Conservation (phyloP, 345 rosid species). For the Aquilaria yunnanensis region DNA sequence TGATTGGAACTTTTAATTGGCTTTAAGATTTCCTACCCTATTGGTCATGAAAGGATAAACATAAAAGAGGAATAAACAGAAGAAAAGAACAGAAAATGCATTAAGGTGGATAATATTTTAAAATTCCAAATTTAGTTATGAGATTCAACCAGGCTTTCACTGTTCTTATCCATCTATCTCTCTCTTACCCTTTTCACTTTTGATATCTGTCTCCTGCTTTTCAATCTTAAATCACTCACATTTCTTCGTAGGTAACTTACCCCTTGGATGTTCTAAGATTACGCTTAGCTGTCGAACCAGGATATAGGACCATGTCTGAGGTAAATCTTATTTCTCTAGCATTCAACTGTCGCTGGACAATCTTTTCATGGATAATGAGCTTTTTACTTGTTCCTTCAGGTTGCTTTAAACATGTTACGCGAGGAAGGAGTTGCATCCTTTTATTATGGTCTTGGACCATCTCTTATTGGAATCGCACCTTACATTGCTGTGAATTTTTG, state of each 20-base stretch:
- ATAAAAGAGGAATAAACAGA: no score
- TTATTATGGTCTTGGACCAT: conserved; percentile 84
- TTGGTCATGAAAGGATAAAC: no score
- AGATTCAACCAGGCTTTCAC: neutral
- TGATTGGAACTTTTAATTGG: neutral
- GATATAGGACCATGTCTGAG: conserved; percentile 72
- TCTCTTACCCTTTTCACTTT: no score
- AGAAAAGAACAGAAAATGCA: no score
- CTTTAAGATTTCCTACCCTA: no score
- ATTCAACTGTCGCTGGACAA: neutral
- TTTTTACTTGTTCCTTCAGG: conserved; percentile 30
- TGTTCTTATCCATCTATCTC: conserved; percentile 1
- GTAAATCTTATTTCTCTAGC: conserved; percentile 13
- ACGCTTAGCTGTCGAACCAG: conserved; percentile 91
- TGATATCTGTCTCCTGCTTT: no score
- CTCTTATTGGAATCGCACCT: conserved; percentile 88
- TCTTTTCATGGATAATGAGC: conserved; percentile 3
- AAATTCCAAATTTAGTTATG: neutral
- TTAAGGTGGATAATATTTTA: neutral
- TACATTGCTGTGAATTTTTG: conserved; percentile 92
- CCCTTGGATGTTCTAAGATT: conserved; percentile 87
- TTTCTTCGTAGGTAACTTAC: conserved; percentile 54
- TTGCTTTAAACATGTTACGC: conserved; percentile 73
- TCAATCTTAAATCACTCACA: neutral
- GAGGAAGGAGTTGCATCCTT: conserved; percentile 87